phyloP scores from a whole-genome alignment of 441 rosid species.

The Oxalis stricta region DNA sequence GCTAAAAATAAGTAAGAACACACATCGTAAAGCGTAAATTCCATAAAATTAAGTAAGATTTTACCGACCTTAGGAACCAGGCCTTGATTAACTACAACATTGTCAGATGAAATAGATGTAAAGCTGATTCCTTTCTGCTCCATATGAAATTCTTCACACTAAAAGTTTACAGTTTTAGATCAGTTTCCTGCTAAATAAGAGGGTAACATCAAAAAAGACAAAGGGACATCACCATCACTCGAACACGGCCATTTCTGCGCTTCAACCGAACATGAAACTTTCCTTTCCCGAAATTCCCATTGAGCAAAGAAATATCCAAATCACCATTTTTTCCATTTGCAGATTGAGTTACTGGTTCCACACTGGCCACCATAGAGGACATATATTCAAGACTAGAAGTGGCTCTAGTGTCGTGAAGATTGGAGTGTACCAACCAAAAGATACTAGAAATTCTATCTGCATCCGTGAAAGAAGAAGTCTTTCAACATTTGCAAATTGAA shows the following conservation, averaged over 20 bases:
- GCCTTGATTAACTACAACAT: slow-evolving; percentile 32
- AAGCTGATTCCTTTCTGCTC: slow-evolving; percentile 47
- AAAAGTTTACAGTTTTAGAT: slow-evolving; percentile 12
- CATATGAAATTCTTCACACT: slow-evolving; percentile 61
- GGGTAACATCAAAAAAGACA: neutral
- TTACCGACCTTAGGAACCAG: slow-evolving; percentile 72
- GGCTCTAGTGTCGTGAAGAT: slow-evolving; percentile 50
- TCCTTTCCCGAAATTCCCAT: slow-evolving; percentile 43
- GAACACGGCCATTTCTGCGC: slow-evolving; percentile 80
- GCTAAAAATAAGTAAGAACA: no score
- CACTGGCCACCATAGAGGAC: slow-evolving; percentile 60
- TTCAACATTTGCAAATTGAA: neutral
- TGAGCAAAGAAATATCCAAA: slow-evolving; percentile 34
- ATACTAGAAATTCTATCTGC: slow-evolving; percentile 56
- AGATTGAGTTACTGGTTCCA: slow-evolving; percentile 38
- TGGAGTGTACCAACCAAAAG: slow-evolving; percentile 71
- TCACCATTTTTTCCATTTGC: slow-evolving; percentile 31
- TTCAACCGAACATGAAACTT: slow-evolving; percentile 59
- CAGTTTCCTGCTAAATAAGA: slow-evolving; percentile 1
- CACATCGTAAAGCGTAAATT: no score
- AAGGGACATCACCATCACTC: slow-evolving; percentile 39
- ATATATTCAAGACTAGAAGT: slow-evolving; percentile 55
- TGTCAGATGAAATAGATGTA: slow-evolving; percentile 37
- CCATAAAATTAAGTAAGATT: no score
- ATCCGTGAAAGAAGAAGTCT: slow-evolving; percentile 8